Evolutionary conservation across 2,329 filamentous ascomycete genomes (phyloP).

Genomic region (Aspergillus carbonarius): DNA sequence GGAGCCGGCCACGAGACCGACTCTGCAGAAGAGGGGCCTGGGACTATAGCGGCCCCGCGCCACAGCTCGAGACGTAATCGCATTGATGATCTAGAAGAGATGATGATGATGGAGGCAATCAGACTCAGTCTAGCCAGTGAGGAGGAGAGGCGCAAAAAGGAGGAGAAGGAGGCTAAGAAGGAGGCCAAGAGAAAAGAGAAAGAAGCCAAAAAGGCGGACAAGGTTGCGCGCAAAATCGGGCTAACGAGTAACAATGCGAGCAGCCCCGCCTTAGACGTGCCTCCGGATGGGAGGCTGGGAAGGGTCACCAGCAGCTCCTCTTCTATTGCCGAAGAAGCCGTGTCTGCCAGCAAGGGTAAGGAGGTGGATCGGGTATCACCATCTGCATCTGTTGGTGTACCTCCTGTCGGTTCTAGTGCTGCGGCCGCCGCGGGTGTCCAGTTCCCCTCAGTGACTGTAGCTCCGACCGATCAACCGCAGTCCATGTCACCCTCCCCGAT

Average conservation of each 20-base stretch:
- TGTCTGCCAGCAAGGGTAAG: constrained; percentile 63
- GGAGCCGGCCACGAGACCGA: constrained; percentile 34
- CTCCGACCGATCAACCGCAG: constrained; percentile 19
- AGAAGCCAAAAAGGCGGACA: constrained; percentile 73
- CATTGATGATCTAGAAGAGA: constrained; percentile 87
- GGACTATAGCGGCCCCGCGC: constrained; percentile 41
- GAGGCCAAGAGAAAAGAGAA: constrained; percentile 84
- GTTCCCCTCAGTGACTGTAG: neutral
- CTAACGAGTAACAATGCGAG: constrained; percentile 59
- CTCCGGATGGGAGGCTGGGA: constrained; percentile 35
- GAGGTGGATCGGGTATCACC: constrained; percentile 58
- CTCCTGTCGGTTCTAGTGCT: constrained; percentile 35
- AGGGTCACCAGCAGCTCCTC: constrained; percentile 39
- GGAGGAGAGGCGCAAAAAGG: constrained; percentile 84
- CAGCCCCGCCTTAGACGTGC: constrained; percentile 58
- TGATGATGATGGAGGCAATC: constrained; percentile 99
- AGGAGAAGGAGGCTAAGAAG: constrained; percentile 77
- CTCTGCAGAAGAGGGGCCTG: constrained; percentile 35
- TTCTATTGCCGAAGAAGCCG: constrained; percentile 38
- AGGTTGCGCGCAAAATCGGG: constrained; percentile 64
- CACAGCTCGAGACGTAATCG: constrained; percentile 60
- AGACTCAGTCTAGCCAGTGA: constrained; percentile 86
- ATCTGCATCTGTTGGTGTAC: constrained; percentile 13
- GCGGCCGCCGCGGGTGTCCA: constrained; percentile 20
- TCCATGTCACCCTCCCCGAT: constrained; percentile 30